A percentile compares a stretch with the other conserved stretches of the same genome.
These are phyloP conservation scores for Saccharomycopsis oosterbeekiorum DNA, from an alignment of 805 yeast species.

Conservation along the genomic window DNA sequence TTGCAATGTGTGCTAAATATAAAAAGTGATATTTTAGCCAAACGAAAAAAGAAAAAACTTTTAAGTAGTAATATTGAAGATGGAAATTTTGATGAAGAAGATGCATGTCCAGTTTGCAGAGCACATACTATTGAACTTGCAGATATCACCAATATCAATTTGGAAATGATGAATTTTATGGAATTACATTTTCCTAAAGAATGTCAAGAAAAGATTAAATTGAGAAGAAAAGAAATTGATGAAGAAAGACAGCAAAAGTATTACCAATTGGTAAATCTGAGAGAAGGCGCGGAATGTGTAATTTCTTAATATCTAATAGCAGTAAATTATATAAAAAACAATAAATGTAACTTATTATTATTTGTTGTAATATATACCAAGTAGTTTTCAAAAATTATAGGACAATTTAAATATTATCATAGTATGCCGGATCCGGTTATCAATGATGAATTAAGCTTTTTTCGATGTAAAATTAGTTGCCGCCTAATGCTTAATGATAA, in stretches of 20 bases:
- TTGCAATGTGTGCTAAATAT: conserved; percentile 61
- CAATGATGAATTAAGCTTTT: not conserved
- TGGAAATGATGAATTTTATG: conserved; percentile 41
- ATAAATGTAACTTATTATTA: no score
- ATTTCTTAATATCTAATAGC: not conserved
- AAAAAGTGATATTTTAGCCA: conserved; percentile 21
- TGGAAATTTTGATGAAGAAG: conserved; percentile 25
- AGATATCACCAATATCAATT: conserved; percentile 50
- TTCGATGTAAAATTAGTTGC: not conserved
- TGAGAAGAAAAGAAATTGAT: conserved; percentile 39
- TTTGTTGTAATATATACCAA: no score
- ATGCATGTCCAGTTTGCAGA: conserved; percentile 62
- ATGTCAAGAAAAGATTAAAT: conserved; percentile 49
- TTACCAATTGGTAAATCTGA: conserved; percentile 19
- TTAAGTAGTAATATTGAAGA: not conserved
- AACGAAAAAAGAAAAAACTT: conserved; percentile 31
- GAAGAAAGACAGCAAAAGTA: conserved; percentile 28
- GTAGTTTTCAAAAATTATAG: no score
- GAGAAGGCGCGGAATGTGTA: not conserved
- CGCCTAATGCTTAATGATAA: not conserved
- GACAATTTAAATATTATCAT: no score
- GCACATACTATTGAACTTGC: conserved; percentile 42
- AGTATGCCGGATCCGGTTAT: not conserved
- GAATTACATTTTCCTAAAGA: conserved; percentile 57
- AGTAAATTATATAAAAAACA: no score